Evolutionary conservation across 2,329 filamentous ascomycete species (phyloP).

Genomic region (Albophoma yamanashiensis): DNA sequence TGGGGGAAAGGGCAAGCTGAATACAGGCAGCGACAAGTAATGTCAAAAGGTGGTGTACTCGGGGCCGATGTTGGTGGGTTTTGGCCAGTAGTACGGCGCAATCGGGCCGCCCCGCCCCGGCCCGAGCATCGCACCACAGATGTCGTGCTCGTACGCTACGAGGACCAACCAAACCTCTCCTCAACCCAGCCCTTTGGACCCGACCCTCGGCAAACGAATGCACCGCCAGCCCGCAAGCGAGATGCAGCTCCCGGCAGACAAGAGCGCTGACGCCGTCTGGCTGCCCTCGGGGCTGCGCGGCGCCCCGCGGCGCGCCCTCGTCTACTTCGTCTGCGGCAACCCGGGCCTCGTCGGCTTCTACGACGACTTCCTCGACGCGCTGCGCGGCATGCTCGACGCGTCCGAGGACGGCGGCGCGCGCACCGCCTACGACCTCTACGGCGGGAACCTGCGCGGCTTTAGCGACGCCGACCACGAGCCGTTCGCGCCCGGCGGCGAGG

Average conservation of each 20-base stretch:
- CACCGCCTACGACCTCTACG: constrained; percentile 42
- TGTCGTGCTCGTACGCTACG: no score
- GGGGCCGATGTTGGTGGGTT: no score
- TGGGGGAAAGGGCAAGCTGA: no score
- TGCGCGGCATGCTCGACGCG: constrained; percentile 42
- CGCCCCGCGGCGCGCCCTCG: constrained; percentile 29
- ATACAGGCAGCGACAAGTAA: no score
- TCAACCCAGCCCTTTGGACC: no score
- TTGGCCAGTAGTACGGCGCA: no score
- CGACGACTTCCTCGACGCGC: constrained; percentile 48
- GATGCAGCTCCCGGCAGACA: not conserved
- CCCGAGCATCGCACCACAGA: not conserved
- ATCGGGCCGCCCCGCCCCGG: no score
- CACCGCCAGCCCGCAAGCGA: not conserved
- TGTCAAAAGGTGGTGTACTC: no score
- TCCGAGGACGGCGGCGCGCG: constrained; percentile 16
- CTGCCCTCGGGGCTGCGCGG: constrained; percentile 15
- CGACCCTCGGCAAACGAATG: not conserved
- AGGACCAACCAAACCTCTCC: no score
- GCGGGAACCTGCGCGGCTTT: constrained; percentile 49
- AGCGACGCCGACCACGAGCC: constrained; percentile 39
- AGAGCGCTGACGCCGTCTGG: constrained; percentile 8
- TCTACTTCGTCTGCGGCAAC: constrained; percentile 69
- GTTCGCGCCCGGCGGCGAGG: constrained; percentile 22
- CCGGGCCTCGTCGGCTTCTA: constrained; percentile 70